Conservation (phyloP, 2,329 filamentous ascomycete species). For the Blumeria hordei region DNA sequence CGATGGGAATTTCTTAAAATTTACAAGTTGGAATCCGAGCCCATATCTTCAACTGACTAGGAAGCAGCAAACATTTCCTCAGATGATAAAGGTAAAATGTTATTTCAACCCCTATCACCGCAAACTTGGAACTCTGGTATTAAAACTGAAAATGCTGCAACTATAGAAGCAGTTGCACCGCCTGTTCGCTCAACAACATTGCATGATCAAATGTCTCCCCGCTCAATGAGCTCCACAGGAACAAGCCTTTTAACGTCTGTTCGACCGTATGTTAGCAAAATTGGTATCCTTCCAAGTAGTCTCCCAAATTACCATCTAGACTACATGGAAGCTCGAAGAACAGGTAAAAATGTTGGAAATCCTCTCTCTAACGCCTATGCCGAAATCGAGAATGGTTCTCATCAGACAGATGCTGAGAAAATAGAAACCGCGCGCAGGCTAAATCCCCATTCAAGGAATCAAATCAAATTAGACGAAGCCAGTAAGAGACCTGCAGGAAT, state of each 20-base stretch:
- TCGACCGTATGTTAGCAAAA: constrained; percentile 39
- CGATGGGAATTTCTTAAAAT: background rate
- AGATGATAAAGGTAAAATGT: constrained; percentile 14
- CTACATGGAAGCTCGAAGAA: constrained; percentile 52
- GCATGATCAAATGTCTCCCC: constrained; percentile 13
- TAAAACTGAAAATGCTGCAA: constrained; percentile 6
- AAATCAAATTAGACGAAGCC: constrained; percentile 41
- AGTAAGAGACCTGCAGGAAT: constrained; percentile 34
- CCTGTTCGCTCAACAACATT: constrained; percentile 9
- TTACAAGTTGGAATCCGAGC: background rate
- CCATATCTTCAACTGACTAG: constrained; percentile 5
- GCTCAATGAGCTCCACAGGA: constrained; percentile 13
- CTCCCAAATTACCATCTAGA: constrained; percentile 77
- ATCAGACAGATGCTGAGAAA: constrained; percentile 45
- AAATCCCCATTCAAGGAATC: constrained; percentile 60
- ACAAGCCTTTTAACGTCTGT: constrained; percentile 10
- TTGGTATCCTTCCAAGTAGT: constrained; percentile 78
- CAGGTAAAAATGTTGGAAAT: constrained; percentile 22
- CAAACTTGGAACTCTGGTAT: constrained; percentile 22
- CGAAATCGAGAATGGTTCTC: constrained; percentile 14
- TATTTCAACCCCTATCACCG: constrained; percentile 30
- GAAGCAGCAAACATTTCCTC: constrained; percentile 11
- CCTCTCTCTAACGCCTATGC: constrained; percentile 18
- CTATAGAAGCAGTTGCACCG: constrained; percentile 7
- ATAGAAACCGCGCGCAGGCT: constrained; percentile 59